Evolutionary conservation across 108 stramenopile species (phyloP).

Genomic region (Skeletonema grethae): DNA sequence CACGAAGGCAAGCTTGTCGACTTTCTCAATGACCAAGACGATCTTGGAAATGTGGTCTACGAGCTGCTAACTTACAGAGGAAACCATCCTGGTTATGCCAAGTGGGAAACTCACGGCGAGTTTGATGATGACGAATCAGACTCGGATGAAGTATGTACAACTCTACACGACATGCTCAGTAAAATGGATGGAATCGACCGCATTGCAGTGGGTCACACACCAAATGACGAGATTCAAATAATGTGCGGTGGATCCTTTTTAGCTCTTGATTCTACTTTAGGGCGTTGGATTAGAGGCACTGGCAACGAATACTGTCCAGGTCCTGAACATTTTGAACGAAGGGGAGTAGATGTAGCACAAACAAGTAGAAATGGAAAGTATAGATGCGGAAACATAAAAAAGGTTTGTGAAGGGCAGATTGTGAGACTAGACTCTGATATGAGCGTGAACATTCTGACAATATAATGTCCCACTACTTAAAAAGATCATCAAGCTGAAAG

Average conservation of each 20-base stretch:
- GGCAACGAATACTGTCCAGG: constrained; percentile 71
- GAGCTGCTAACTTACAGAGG: constrained; percentile 64
- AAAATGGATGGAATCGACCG: constrained; percentile 40
- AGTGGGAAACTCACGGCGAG: constrained; percentile 39
- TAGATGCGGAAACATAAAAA: constrained; percentile 33
- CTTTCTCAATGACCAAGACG: constrained; percentile 38
- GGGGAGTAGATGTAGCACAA: constrained; percentile 20
- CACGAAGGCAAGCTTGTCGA: constrained; percentile 39
- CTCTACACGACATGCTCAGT: constrained; percentile 34
- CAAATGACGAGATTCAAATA: constrained; percentile 43
- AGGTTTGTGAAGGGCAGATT: constrained; percentile 37
- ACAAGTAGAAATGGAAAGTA: constrained; percentile 43
- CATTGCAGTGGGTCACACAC: constrained; percentile 68
- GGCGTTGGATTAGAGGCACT: constrained; percentile 58
- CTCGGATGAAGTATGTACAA: constrained; percentile 19
- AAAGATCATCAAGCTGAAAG: not conserved
- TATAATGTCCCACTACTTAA: not conserved
- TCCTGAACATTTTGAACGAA: constrained; percentile 35
- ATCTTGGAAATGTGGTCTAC: constrained; percentile 43
- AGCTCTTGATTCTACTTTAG: constrained; percentile 65
- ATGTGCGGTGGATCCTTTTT: constrained; percentile 52
- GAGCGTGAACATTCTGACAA: constrained; percentile 34
- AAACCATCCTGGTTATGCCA: constrained; percentile 57
- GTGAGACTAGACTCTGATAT: constrained; percentile 47
- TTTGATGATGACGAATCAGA: constrained; percentile 32